Conservation (phyloP, 192 early-diverging fungal species). For the Backusella tuberculispora region DNA sequence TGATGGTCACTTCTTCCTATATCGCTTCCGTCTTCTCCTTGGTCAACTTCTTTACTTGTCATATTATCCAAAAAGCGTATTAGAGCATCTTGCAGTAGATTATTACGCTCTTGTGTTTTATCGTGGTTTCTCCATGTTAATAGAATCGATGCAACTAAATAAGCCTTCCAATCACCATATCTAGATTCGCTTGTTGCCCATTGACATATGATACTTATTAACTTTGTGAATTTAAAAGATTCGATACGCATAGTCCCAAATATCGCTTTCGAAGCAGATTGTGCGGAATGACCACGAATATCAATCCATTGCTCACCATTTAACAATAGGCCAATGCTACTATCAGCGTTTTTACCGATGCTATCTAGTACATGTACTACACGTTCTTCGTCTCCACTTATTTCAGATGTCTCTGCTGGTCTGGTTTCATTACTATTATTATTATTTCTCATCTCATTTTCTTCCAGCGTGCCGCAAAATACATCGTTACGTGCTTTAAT, state of each 20-base stretch:
- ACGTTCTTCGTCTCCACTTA: slow-evolving; percentile 27
- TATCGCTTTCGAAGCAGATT: slow-evolving; percentile 27
- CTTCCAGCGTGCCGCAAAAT: slow-evolving; percentile 35
- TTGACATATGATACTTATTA: slow-evolving; percentile 49
- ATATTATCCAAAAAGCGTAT: slow-evolving; percentile 53
- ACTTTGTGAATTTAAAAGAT: slow-evolving; percentile 14
- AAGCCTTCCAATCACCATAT: slow-evolving; percentile 51
- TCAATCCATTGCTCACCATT: slow-evolving; percentile 32
- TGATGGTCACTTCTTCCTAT: neutral
- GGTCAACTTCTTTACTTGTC: neutral
- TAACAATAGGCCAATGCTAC: slow-evolving; percentile 21
- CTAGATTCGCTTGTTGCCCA: slow-evolving; percentile 55
- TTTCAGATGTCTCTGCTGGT: neutral
- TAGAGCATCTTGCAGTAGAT: slow-evolving; percentile 50
- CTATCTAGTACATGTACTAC: slow-evolving; percentile 39
- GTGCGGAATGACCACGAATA: slow-evolving; percentile 35
- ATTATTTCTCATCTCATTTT: slow-evolving; percentile 19
- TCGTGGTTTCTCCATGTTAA: slow-evolving; percentile 44
- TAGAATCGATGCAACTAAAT: slow-evolving; percentile 51
- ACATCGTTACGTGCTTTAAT: slow-evolving; percentile 38
- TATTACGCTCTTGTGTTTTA: slow-evolving; percentile 14
- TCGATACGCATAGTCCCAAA: slow-evolving; percentile 2
- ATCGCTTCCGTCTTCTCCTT: neutral
- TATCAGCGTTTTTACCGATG: slow-evolving; percentile 32
- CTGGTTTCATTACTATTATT: neutral